A percentile compares a stretch with the other conserved stretches of the same genome.
These are phyloP conservation scores for Geosiphon pyriformis DNA, from an alignment of 192 early-diverging fungal genomes.

Conservation along the genomic window DNA sequence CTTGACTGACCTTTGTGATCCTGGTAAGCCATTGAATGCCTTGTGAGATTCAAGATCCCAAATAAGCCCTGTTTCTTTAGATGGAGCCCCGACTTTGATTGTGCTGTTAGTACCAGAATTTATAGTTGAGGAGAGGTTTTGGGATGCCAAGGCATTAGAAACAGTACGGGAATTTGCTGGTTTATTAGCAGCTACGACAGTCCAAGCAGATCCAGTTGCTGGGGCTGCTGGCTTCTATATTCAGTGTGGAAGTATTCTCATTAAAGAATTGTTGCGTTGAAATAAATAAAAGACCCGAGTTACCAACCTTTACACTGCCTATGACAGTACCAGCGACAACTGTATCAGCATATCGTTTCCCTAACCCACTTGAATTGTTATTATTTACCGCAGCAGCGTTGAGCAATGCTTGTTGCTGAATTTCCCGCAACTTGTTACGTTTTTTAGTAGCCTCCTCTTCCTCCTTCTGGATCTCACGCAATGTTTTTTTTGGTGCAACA, in stretches of 20 bases:
- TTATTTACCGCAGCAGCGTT: slow-evolving; percentile 21
- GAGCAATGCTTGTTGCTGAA: slow-evolving; percentile 29
- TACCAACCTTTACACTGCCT: slow-evolving; percentile 6
- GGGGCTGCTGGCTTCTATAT: slow-evolving; percentile 6
- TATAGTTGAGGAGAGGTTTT: not conserved
- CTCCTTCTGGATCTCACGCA: slow-evolving; percentile 53
- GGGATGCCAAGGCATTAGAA: not conserved
- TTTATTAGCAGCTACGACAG: slow-evolving; percentile 30
- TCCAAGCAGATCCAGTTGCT: slow-evolving; percentile 29
- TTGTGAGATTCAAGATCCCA: slow-evolving; percentile 8
- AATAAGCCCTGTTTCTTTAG: not conserved
- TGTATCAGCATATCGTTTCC: slow-evolving; percentile 41
- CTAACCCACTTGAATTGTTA: slow-evolving; percentile 21
- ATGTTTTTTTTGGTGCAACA: slow-evolving; percentile 46
- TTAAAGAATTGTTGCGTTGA: too few species aligned
- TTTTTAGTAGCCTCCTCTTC: slow-evolving; percentile 49
- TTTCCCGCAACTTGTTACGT: slow-evolving; percentile 31
- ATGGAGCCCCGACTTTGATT: not conserved
- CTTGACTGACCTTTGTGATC: not conserved
- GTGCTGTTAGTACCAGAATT: not conserved
- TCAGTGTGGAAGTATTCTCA: not conserved
- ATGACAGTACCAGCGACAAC: slow-evolving; percentile 29
- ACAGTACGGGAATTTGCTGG: not conserved
- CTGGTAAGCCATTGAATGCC: not conserved
- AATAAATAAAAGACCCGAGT: too few species aligned